phyloP scores from a whole-genome alignment of 2,329 filamentous ascomycete genomes.

The Plenodomus lindquistii region DNA sequence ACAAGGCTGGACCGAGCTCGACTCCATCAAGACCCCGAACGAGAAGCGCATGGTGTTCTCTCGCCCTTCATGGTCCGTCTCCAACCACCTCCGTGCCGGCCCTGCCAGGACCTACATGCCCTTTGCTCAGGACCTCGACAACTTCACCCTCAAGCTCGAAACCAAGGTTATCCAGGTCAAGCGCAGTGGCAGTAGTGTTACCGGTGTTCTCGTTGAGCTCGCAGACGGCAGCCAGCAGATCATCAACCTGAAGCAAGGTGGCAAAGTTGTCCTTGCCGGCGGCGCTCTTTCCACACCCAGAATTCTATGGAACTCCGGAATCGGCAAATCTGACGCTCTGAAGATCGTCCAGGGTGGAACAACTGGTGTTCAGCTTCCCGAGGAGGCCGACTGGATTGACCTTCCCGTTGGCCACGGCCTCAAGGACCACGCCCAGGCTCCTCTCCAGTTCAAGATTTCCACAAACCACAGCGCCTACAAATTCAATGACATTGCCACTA shows the following conservation, averaged over 20 bases:
- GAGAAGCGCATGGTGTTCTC: constrained; percentile 64
- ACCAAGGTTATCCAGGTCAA: constrained; percentile 69
- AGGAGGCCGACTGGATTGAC: constrained; percentile 52
- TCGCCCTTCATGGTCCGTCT: constrained; percentile 68
- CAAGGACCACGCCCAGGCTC: constrained; percentile 46
- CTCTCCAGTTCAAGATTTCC: too few species aligned
- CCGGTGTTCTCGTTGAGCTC: constrained; percentile 64
- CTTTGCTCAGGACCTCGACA: constrained; percentile 59
- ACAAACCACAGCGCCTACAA: too few species aligned
- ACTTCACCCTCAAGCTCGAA: constrained; percentile 69
- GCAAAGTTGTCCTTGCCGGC: constrained; percentile 68
- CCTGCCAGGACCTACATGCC: constrained; percentile 72
- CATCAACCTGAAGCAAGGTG: constrained; percentile 61
- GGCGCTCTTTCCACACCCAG: constrained; percentile 71
- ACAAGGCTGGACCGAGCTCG: constrained; percentile 67
- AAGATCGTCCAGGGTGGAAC: constrained; percentile 48
- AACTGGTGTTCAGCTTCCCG: constrained; percentile 47
- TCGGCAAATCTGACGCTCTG: constrained; percentile 60
- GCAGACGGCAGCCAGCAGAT: constrained; percentile 45
- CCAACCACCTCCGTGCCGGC: constrained; percentile 66
- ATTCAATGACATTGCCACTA: too few species aligned
- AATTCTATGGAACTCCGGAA: constrained; percentile 69
- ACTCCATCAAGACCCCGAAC: constrained; percentile 62
- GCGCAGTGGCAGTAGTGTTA: constrained; percentile 63
- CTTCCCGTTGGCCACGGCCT: constrained; percentile 53